Percentiles rank a stretch among this genome's conserved stretches.
Conservation (phyloP, 2,329 filamentous ascomycete genomes). For the Colletotrichum orchidophilum region DNA sequence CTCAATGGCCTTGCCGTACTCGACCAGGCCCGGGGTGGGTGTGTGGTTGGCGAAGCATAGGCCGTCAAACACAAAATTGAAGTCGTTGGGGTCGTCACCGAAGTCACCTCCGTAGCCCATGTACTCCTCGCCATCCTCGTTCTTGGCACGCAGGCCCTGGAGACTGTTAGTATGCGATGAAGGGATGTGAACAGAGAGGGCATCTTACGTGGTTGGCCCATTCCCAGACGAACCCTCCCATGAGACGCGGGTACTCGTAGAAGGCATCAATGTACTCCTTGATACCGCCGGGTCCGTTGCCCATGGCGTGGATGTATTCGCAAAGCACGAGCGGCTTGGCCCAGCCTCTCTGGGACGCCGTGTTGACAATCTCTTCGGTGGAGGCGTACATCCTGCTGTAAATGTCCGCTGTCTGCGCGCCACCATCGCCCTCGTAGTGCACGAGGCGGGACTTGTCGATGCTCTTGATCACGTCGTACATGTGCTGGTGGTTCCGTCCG, state of each 20-base stretch:
- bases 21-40: slow-evolving; percentile 60
- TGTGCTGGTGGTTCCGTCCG: slow-evolving; percentile 72
- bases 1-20: slow-evolving; percentile 68
- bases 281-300: slow-evolving; percentile 74
- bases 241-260: slow-evolving; percentile 57
- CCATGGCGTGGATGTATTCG: slow-evolving; percentile 72
- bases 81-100: slow-evolving; percentile 67
- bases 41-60: slow-evolving; percentile 59
- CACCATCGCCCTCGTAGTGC: slow-evolving; percentile 72
- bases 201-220: slow-evolving; percentile 66
- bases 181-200: not conserved
- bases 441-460: slow-evolving; percentile 67
- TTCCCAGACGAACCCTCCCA: slow-evolving; percentile 74
- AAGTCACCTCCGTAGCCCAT: slow-evolving; percentile 71
- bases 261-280: slow-evolving; percentile 75
- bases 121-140: slow-evolving; percentile 54
- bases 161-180: slow-evolving; percentile 23
- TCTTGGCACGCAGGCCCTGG: slow-evolving; percentile 54
- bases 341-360: slow-evolving; percentile 53
- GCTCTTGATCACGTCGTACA: slow-evolving; percentile 70
- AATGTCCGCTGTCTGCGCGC: slow-evolving; percentile 69
- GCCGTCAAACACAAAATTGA: slow-evolving; percentile 68
- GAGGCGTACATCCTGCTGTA: slow-evolving; percentile 73
- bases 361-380: slow-evolving; percentile 53
- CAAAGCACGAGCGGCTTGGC: slow-evolving; percentile 67